Percentiles rank a stretch among this genome's conserved stretches.
Evolutionary conservation across 495 filamentous ascomycete species (phyloP).

Genomic region (Cercophora sp.): DNA sequence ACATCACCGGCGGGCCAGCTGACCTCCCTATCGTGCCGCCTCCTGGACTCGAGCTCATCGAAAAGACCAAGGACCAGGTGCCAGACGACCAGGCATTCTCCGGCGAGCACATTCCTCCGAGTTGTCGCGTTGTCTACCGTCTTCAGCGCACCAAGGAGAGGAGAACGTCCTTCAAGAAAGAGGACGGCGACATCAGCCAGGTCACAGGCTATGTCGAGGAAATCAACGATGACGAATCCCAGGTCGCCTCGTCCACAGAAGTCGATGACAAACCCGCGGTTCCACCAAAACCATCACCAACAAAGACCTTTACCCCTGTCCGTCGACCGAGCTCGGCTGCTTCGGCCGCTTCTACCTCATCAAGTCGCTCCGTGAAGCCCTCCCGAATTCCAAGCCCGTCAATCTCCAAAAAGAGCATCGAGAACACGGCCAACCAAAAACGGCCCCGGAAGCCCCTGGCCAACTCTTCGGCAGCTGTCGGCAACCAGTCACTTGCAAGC

Average conservation of each 20-base stretch:
- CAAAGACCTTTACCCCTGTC: neutral
- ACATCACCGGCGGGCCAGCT: constrained; percentile 61
- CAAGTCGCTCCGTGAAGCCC: constrained; percentile 5
- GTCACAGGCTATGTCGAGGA: constrained; percentile 25
- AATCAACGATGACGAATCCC: constrained; percentile 18
- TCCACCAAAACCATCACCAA: constrained; percentile 17
- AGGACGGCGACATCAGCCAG: constrained; percentile 30
- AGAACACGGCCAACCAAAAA: constrained; percentile 44
- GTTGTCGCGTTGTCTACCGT: constrained; percentile 25
- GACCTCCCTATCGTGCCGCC: constrained; percentile 58
- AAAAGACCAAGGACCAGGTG: constrained; percentile 35
- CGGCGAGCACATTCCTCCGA: constrained; percentile 5
- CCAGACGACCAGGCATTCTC: neutral
- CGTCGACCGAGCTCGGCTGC: constrained; percentile 14
- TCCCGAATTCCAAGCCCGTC: constrained; percentile 8
- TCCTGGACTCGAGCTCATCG: constrained; percentile 62
- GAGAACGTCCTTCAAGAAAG: constrained; percentile 34
- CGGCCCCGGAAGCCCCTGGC: constrained; percentile 33
- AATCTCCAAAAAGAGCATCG: constrained; percentile 16
- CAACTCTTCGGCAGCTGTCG: constrained; percentile 10
- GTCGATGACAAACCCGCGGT: constrained; percentile 18
- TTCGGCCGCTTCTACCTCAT: constrained; percentile 13
- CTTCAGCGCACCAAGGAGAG: constrained; percentile 34
- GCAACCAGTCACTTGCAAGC: constrained; percentile 17
- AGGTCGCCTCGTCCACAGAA: constrained; percentile 13